phyloP scores from a whole-genome alignment of 805 yeast genomes.

The Lachancea kluyveri region DNA sequence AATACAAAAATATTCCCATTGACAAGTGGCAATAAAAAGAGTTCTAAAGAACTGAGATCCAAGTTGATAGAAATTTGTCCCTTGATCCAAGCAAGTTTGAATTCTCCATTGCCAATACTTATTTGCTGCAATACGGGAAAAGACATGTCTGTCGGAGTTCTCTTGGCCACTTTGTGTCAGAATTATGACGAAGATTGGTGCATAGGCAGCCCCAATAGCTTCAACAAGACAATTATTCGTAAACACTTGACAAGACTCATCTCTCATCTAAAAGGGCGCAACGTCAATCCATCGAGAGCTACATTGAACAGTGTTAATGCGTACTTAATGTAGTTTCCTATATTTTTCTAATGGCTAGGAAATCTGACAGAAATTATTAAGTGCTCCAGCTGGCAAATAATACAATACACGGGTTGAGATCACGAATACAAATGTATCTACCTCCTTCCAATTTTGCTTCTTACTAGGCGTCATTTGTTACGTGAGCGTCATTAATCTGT shows the following conservation, averaged over 20 bases:
- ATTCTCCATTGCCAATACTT: conserved; percentile 26
- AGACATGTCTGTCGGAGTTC: conserved; percentile 61
- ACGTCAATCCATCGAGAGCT: conserved; percentile 69
- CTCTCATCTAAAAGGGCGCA: conserved; percentile 33
- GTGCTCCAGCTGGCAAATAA: no score
- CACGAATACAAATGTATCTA: no score
- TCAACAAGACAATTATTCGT: conserved; percentile 48
- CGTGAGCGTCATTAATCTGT: no score
- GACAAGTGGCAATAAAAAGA: conserved; percentile 48
- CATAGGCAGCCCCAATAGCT: conserved; percentile 8
- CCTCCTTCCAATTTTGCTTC: no score
- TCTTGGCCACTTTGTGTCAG: conserved; percentile 44
- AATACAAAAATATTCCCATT: conserved; percentile 12
- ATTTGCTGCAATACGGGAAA: conserved; percentile 58
- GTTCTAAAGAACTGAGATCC: conserved; percentile 54
- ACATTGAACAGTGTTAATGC: conserved; percentile 68
- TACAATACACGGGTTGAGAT: no score
- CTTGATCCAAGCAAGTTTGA: conserved; percentile 11
- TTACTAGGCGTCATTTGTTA: no score
- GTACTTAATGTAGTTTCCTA: conserved; percentile 39
- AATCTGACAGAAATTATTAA: no score
- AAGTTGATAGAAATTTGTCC: conserved; percentile 39
- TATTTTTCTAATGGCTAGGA: no score
- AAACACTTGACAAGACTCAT: conserved; percentile 49
- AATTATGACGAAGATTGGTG: conserved; percentile 41